A percentile compares a stretch with the other conserved stretches of the same genome.
phyloP scores from a whole-genome alignment of 352 stramenopile species.

The Thraustotheca clavata region DNA sequence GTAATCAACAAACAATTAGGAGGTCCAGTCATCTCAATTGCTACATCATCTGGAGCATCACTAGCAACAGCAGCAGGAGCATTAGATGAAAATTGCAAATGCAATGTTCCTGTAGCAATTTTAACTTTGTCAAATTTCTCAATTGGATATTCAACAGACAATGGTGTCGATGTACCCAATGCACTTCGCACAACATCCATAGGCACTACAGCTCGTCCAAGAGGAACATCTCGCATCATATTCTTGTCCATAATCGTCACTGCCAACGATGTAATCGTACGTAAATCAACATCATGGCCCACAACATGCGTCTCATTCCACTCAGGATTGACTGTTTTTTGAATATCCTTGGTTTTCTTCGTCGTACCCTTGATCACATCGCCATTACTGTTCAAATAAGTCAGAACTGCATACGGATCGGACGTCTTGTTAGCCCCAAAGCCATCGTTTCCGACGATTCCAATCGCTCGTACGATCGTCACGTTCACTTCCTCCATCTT shows the following conservation, averaged over 20 bases:
- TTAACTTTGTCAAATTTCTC: constrained; percentile 27
- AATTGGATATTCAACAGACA: constrained; percentile 3
- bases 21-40: constrained; percentile 24
- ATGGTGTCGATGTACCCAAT: constrained; percentile 24
- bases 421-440: constrained; percentile 22
- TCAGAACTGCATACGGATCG: constrained; percentile 63
- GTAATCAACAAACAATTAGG: constrained; percentile 68
- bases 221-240: constrained; percentile 46
- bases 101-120: constrained; percentile 25
- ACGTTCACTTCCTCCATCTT: constrained; percentile 19
- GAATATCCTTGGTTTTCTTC: constrained; percentile 58
- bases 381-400: constrained; percentile 55
- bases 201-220: constrained; percentile 66
- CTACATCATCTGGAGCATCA: constrained; percentile 17
- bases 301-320: constrained; percentile 61
- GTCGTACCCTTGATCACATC: constrained; percentile 29
- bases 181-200: constrained; percentile 40
- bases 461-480: background rate
- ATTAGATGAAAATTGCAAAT: constrained; percentile 2
- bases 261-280: constrained; percentile 49
- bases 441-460: constrained; percentile 12
- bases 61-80: background rate
- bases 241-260: constrained; percentile 46
- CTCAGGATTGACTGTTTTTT: constrained; percentile 52
- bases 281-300: constrained; percentile 54